Conservation (phyloP, 108 stramenopile species). For the Chaetoceros muelleri region DNA sequence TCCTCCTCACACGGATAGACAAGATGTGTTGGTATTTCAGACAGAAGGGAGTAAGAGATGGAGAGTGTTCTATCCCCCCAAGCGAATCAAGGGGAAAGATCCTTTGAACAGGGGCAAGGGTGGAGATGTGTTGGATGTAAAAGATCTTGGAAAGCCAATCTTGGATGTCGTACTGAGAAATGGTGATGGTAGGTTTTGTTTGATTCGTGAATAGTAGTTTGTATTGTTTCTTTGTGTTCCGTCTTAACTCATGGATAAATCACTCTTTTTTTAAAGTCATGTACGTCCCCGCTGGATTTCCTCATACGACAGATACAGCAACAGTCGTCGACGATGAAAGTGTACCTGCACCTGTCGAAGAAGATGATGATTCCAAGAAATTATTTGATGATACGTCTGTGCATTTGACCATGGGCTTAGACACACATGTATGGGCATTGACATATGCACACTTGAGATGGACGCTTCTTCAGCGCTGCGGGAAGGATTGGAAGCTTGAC, state of each 20-base stretch:
- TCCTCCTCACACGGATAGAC: constrained; percentile 73
- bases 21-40: constrained; percentile 69
- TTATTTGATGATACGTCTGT: constrained; percentile 21
- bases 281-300: constrained; percentile 59
- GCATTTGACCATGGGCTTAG: constrained; percentile 60
- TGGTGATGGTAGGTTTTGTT: too few species aligned
- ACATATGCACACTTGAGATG: constrained; percentile 21
- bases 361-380: neutral
- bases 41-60: constrained; percentile 56
- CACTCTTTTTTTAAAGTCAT: too few species aligned
- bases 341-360: constrained; percentile 2
- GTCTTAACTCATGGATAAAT: too few species aligned
- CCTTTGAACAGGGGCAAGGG: constrained; percentile 61
- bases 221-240: too few species aligned
- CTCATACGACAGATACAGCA: constrained; percentile 60
- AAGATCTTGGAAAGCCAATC: constrained; percentile 13
- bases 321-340: constrained; percentile 1
- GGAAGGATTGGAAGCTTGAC: constrained; percentile 8
- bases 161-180: constrained; percentile 23
- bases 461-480: constrained; percentile 3
- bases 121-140: constrained; percentile 30
- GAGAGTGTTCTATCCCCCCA: constrained; percentile 32
- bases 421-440: constrained; percentile 69
- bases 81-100: constrained; percentile 24
- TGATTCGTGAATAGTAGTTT: too few species aligned